Conservation (phyloP, 306 rosid species). For the Pueraria montana region DNA sequence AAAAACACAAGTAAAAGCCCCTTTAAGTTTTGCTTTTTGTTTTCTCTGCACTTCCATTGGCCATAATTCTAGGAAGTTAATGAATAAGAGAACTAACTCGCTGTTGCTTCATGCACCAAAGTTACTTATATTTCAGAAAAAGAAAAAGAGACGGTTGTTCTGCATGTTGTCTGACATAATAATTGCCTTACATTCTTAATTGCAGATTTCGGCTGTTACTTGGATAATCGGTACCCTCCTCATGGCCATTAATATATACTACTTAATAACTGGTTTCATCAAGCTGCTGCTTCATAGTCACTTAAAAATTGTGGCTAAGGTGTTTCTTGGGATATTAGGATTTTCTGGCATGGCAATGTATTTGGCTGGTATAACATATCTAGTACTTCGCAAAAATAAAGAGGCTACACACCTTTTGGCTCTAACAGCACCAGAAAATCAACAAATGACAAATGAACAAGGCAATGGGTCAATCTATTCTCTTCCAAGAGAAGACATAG, state of each 20-base stretch:
- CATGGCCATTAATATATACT: conserved; percentile 89
- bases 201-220: conserved; percentile 78
- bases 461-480: conserved; percentile 55
- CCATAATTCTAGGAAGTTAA: not conserved
- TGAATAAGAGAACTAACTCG: conserved; percentile 13
- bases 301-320: conserved; percentile 56
- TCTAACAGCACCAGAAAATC: conserved; percentile 71
- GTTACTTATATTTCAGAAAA: not conserved
- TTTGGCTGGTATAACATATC: conserved; percentile 80
- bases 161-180: conserved; percentile 35
- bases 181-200: conserved; percentile 25
- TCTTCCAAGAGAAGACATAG: conserved; percentile 83
- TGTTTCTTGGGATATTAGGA: conserved; percentile 83
- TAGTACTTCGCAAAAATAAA: conserved; percentile 77
- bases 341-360: conserved; percentile 82
- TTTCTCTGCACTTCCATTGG: conserved; percentile 1
- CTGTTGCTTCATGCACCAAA: not conserved
- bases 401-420: conserved; percentile 71
- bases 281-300: conserved; percentile 75
- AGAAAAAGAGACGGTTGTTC: not conserved
- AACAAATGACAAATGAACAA: conserved; percentile 57
- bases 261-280: conserved; percentile 70
- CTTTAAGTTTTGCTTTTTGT: no score
- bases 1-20: no score
- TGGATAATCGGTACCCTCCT: conserved; percentile 76